These are phyloP conservation scores for Blastobotrys mokoenaii DNA, from an alignment of 805 yeast genomes.

Conservation along the genomic window DNA sequence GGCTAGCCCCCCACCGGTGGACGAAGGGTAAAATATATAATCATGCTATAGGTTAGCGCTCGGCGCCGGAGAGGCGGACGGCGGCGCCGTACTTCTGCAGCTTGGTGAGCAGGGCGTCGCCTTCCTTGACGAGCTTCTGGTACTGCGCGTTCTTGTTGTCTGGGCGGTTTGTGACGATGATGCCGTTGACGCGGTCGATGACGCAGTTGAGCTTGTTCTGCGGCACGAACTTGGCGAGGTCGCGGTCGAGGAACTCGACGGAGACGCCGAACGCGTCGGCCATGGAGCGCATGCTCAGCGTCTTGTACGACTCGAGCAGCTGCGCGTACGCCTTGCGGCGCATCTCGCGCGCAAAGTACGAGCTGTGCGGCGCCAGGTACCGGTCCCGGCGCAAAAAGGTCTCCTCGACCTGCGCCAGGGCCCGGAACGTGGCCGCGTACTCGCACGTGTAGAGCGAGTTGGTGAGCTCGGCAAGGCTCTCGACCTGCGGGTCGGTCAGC, in stretches of 20 bases:
- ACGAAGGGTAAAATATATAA: neutral
- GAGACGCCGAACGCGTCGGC: slow-evolving; percentile 89
- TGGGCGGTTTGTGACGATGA: slow-evolving; percentile 91
- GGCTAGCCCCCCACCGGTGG: no score
- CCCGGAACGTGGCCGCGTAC: slow-evolving; percentile 69
- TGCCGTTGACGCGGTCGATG: slow-evolving; percentile 86
- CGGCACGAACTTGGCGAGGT: slow-evolving; percentile 84
- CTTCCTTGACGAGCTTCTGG: slow-evolving; percentile 79
- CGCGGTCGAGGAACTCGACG: slow-evolving; percentile 76
- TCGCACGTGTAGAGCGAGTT: slow-evolving; percentile 85
- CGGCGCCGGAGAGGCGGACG: slow-evolving; percentile 90
- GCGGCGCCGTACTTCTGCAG: slow-evolving; percentile 97
- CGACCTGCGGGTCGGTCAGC: slow-evolving; percentile 60
- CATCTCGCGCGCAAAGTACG: slow-evolving; percentile 82
- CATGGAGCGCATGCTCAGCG: slow-evolving; percentile 85
- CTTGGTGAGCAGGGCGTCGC: slow-evolving; percentile 86
- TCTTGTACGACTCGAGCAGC: slow-evolving; percentile 86
- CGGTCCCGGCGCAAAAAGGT: slow-evolving; percentile 53
- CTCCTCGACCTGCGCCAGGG: slow-evolving; percentile 69
- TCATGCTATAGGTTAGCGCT: slow-evolving; percentile 22
- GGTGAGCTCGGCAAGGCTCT: slow-evolving; percentile 75
- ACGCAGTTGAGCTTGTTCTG: slow-evolving; percentile 91
- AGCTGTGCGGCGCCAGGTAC: slow-evolving; percentile 69
- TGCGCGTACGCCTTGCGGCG: slow-evolving; percentile 93
- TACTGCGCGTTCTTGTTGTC: slow-evolving; percentile 94